These are phyloP conservation scores for Hsuehochloa calcarea DNA, from an alignment of 176 grass and related monocot genomes.

Conservation along the genomic window DNA sequence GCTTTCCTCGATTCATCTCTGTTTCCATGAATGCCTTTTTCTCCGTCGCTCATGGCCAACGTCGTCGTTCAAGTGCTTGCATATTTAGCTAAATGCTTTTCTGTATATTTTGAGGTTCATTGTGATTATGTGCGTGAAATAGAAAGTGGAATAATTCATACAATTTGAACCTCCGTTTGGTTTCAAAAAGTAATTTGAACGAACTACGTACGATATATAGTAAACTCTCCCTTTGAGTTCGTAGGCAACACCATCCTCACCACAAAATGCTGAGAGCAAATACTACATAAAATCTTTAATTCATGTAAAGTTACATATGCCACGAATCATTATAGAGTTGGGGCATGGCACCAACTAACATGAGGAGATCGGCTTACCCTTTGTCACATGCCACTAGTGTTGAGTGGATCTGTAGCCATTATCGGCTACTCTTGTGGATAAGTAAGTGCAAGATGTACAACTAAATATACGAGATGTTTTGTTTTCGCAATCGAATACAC, in stretches of 20 bases:
- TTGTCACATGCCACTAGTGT: background rate
- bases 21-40: background rate
- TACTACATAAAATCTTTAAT: background rate
- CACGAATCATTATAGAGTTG: background rate
- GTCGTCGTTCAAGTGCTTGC: background rate
- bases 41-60: background rate
- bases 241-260: background rate
- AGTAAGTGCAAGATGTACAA: background rate
- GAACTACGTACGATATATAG: background rate
- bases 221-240: background rate
- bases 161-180: background rate
- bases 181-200: too few species aligned
- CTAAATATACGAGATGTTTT: background rate
- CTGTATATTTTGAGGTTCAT: background rate
- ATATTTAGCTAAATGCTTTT: background rate
- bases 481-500: background rate
- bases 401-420: background rate
- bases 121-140: background rate
- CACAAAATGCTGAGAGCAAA: background rate
- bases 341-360: background rate
- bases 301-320: background rate
- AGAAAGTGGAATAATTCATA: background rate
- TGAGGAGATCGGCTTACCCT: background rate
- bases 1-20: background rate
- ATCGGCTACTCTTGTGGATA: background rate